phyloP scores from a whole-genome alignment of 768 basidiomycete species.

The Amanita inopinata region DNA sequence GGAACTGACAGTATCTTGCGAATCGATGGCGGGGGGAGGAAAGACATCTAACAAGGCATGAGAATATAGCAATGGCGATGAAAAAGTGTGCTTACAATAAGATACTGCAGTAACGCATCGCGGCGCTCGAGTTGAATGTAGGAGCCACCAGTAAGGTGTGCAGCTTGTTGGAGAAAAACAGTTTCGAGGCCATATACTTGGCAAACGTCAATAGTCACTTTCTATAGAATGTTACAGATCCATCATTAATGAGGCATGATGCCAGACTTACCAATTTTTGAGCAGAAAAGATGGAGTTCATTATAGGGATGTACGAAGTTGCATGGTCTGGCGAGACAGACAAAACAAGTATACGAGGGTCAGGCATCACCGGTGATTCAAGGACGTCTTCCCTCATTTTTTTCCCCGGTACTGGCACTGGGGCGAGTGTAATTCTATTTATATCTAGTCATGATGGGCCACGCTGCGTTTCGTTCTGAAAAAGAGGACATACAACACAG shows the following conservation, averaged over 20 bases:
- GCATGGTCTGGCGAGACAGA: slow-evolving; percentile 89
- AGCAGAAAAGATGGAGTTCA: slow-evolving; percentile 99
- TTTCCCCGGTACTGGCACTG: slow-evolving; percentile 18
- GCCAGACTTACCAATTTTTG: slow-evolving; percentile 74
- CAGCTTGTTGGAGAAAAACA: slow-evolving; percentile 95
- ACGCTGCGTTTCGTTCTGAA: slow-evolving; percentile 1
- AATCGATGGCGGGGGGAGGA: slow-evolving; percentile 44
- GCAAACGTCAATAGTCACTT: slow-evolving; percentile 94
- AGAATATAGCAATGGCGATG: slow-evolving; percentile 4
- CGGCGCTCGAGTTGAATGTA: slow-evolving; percentile 79
- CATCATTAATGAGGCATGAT: slow-evolving; percentile 1
- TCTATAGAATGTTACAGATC: slow-evolving; percentile 37
- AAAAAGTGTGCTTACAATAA: slow-evolving; percentile 42
- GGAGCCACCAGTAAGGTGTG: slow-evolving; percentile 89
- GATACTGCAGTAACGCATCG: slow-evolving; percentile 85
- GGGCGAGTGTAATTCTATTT: slow-evolving; percentile 26
- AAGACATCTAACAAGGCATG: slow-evolving; percentile 67
- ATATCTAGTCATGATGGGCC: slow-evolving; percentile 22
- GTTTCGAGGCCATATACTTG: slow-evolving; percentile 85
- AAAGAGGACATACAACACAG: slow-evolving; percentile 62
- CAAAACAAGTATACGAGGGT: slow-evolving; percentile 49
- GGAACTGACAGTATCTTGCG: slow-evolving; percentile 75
- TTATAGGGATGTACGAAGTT: slow-evolving; percentile 91
- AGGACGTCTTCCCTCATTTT: slow-evolving; percentile 21
- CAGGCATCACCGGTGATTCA: slow-evolving; percentile 23